Evolutionary conservation across 2,329 filamentous ascomycete species (phyloP).

Genomic region (Paecilomyces variotii): DNA sequence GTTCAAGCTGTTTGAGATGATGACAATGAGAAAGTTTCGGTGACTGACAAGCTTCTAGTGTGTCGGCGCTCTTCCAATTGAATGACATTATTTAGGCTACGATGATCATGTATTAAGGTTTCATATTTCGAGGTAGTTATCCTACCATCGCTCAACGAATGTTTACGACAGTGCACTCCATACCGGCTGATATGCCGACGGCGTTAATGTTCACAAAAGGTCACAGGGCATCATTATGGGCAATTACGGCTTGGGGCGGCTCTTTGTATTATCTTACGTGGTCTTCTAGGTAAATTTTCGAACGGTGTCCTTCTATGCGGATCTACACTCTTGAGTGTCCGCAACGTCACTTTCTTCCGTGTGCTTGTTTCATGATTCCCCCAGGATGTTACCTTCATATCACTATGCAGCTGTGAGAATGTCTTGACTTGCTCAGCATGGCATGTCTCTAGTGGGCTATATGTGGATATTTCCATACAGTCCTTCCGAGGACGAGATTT

Average conservation of each 20-base stretch:
- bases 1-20: conserved; percentile 10
- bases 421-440: background rate
- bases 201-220: background rate
- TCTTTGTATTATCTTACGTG: background rate
- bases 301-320: background rate
- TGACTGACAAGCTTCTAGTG: conserved; percentile 26
- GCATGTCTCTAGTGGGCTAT: background rate
- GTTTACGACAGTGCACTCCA: background rate
- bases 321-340: background rate
- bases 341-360: background rate
- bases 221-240: background rate
- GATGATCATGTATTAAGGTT: background rate
- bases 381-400: background rate
- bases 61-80: conserved; percentile 55
- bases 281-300: background rate
- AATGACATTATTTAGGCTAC: conserved; percentile 35
- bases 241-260: background rate
- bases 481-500: background rate
- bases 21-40: background rate
- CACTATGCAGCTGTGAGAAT: background rate
- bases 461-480: background rate
- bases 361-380: background rate
- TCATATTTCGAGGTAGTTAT: background rate
- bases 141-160: background rate
- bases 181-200: background rate